Percentiles rank a stretch among this genome's conserved stretches.
These are phyloP conservation scores for Peronospora farinosa DNA, from an alignment of 352 stramenopile genomes.

Conservation along the genomic window DNA sequence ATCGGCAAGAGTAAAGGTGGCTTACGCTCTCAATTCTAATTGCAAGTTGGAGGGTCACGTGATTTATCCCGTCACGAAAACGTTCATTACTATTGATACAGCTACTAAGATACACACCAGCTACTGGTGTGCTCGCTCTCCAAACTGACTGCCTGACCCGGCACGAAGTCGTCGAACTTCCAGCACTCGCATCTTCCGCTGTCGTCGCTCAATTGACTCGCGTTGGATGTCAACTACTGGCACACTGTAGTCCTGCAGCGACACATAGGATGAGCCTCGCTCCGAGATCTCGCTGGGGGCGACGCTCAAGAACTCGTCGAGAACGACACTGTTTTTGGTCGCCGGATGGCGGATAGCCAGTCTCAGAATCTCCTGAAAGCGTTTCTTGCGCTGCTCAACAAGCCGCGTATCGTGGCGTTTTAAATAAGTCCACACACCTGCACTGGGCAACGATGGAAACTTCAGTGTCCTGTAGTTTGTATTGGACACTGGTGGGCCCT, in stretches of 20 bases:
- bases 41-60: conserved; percentile 1
- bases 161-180: conserved; percentile 50
- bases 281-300: conserved; percentile 62
- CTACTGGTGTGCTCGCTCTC: conserved; percentile 22
- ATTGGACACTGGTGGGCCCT: conserved; percentile 26
- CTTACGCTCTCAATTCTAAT: conserved; percentile 69
- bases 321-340: conserved; percentile 50
- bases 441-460: conserved; percentile 59
- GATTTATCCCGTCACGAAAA: conserved; percentile 30
- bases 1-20: conserved; percentile 82
- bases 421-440: conserved; percentile 74
- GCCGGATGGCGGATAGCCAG: conserved; percentile 72
- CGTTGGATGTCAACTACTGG: conserved; percentile 67
- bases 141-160: conserved; percentile 29
- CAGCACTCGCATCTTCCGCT: conserved; percentile 66
- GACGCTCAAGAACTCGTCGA: conserved; percentile 77
- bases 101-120: conserved; percentile 16
- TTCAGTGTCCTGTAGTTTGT: conserved; percentile 42
- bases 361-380: conserved; percentile 77
- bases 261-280: conserved; percentile 76
- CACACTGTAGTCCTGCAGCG: conserved; percentile 69
- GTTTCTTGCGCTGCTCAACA: conserved; percentile 73
- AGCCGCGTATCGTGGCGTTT: conserved; percentile 76
- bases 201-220: conserved; percentile 70
- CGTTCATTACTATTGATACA: conserved; percentile 39